Evolutionary conservation across 1,284 basidiomycete genomes (phyloP), one percentile per base, ranked within the genome.

Genomic region (Agaricales sp.): DNA sequence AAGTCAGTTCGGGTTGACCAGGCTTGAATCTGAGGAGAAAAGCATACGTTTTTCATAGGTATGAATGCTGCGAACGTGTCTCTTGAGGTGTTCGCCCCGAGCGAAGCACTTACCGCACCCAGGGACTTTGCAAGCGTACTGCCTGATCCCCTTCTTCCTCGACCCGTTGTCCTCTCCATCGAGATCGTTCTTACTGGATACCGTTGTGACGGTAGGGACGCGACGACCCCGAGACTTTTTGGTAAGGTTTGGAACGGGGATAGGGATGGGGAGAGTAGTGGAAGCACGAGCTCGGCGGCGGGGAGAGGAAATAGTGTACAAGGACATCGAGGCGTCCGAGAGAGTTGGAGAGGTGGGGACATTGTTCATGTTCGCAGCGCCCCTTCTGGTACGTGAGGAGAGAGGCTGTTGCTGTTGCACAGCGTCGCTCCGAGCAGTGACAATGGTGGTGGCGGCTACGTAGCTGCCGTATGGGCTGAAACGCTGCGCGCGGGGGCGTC

Each of bases 81-180:
- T 71, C 64, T 87, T 87, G 51, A 90, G 70, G 62, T 90, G 87
- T 56, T 88, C 84, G 4, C 79, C 77, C 26, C 87, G 75, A 54
- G 73, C 74, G 63, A 90, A 90, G 50, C 77, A 78, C 61, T 87
- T 87, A 21, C 75, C 77, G 59, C 85, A 87, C 1, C 73, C 78
- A 47, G 77, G 70, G 12, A 85, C 82, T 50, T 73, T 73, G 61
- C 84, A 87, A 2, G 78, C 64, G 56, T 84, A 82, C 25, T 43
- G n/a, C n/a, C 41, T 21, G 20, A 8, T 11, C 41, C 8, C 18
- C 11, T 19, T 8, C 11, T 43, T 43, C 11, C 20, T 21, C 8
- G 8, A 8, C 41, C 11, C 11, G 20, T 19, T n/a, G 41, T 21
- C 20, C 20, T n/a, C 41, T 8, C 8, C 41, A 21, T 16, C 41